Conservation (phyloP, 2,329 filamentous ascomycete species). For the Fusarium pseudocircinatum region DNA sequence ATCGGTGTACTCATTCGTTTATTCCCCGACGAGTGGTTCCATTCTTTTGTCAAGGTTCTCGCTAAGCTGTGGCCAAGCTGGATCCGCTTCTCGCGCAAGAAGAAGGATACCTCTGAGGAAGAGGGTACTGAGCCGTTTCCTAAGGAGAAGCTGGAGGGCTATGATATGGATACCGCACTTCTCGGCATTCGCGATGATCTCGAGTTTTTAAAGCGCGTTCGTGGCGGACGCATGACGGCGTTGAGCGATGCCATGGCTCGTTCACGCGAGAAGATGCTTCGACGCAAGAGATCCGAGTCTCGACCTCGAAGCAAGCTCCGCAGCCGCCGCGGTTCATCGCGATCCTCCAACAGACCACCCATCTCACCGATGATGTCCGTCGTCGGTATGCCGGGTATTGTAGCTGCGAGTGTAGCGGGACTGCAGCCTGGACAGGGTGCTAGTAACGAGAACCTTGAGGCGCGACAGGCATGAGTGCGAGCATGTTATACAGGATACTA, state of each 20-base stretch:
- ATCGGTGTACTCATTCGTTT: constrained; percentile 77
- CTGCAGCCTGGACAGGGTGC: constrained; percentile 14
- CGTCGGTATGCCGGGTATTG: constrained; percentile 35
- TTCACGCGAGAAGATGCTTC: constrained; percentile 29
- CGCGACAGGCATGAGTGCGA: constrained; percentile 3
- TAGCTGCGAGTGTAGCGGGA: constrained; percentile 31
- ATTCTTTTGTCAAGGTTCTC: constrained; percentile 9
- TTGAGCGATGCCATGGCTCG: constrained; percentile 34
- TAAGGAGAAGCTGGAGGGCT: constrained; percentile 24
- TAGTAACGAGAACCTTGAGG: constrained; percentile 13
- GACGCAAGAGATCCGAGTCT: constrained; percentile 33
- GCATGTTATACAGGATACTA: neutral
- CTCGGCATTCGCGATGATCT: constrained; percentile 33
- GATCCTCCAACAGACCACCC: constrained; percentile 32
- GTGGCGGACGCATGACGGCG: constrained; percentile 29
- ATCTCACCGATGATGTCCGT: constrained; percentile 38
- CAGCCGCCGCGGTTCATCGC: constrained; percentile 29
- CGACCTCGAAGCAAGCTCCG: constrained; percentile 28
- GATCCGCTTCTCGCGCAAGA: constrained; percentile 26
- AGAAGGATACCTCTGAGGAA: constrained; percentile 16
- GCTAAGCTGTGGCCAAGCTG: constrained; percentile 32
- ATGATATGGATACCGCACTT: constrained; percentile 30
- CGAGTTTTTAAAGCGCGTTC: constrained; percentile 29
- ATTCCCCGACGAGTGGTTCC: constrained; percentile 71
- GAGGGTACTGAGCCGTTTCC: constrained; percentile 14